These are phyloP conservation scores for Raffaelea arxii DNA, from an alignment of 2,329 filamentous ascomycete species.

Conservation along the genomic window DNA sequence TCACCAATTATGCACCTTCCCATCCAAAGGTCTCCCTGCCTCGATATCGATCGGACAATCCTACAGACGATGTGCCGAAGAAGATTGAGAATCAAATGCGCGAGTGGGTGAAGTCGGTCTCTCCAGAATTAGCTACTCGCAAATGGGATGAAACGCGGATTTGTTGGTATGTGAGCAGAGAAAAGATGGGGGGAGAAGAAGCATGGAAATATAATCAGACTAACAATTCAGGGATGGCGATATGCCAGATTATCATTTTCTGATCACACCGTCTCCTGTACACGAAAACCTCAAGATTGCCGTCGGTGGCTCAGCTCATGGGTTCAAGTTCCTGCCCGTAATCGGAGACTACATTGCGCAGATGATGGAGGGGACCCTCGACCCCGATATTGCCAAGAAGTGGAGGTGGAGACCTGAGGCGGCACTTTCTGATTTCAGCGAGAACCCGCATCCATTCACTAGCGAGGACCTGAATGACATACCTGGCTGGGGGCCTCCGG, in stretches of 20 bases:
- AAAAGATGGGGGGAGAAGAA: not conserved
- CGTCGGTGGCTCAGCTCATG: slow-evolving; percentile 15
- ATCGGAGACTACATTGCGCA: slow-evolving; percentile 31
- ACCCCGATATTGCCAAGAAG: slow-evolving; percentile 1
- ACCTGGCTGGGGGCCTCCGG: not conserved
- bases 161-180: slow-evolving; percentile 37
- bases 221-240: slow-evolving; percentile 4
- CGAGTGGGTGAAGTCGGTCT: slow-evolving; percentile 32
- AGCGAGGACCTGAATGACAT: slow-evolving; percentile 4
- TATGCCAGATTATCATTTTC: slow-evolving; percentile 6
- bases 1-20: slow-evolving; percentile 4
- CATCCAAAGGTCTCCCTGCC: slow-evolving; percentile 7
- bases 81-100: slow-evolving; percentile 39
- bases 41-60: slow-evolving; percentile 6
- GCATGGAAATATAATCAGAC: not conserved
- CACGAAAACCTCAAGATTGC: slow-evolving; percentile 3
- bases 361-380: slow-evolving; percentile 24
- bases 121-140: slow-evolving; percentile 35
- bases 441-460: slow-evolving; percentile 3
- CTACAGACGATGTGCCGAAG: slow-evolving; percentile 22
- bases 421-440: not conserved
- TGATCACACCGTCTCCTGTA: slow-evolving; percentile 1
- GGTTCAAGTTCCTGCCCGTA: slow-evolving; percentile 21
- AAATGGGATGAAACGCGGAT: slow-evolving; percentile 34
- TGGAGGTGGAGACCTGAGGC: slow-evolving; percentile 2